Evolutionary conservation across 1,284 basidiomycete species (phyloP).

Genomic region (Ustilago lituana): DNA sequence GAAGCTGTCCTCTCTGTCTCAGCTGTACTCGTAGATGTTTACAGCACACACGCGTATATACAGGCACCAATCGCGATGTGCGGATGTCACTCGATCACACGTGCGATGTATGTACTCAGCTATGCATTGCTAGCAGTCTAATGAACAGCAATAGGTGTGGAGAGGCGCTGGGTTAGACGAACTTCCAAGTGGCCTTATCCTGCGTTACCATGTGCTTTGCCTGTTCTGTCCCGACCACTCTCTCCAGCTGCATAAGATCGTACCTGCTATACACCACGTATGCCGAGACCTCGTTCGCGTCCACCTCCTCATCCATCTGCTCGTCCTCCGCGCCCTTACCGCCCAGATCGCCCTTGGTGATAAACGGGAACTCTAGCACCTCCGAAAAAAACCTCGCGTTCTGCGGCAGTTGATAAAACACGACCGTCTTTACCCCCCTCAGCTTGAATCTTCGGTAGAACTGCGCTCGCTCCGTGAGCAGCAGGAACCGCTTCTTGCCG

Average conservation of each 20-base stretch:
- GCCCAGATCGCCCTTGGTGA: slow-evolving; percentile 64
- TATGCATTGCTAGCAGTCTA: neutral
- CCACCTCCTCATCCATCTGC: slow-evolving; percentile 70
- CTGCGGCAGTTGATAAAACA: slow-evolving; percentile 91
- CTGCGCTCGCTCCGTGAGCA: slow-evolving; percentile 95
- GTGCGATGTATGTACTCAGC: too few species aligned
- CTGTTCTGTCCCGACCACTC: slow-evolving; percentile 73
- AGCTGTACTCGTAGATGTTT: too few species aligned
- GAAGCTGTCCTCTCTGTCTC: slow-evolving; percentile 1
- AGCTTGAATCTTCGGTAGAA: slow-evolving; percentile 82
- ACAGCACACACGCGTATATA: too few species aligned
- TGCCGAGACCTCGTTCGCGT: slow-evolving; percentile 75
- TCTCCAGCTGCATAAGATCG: slow-evolving; percentile 85
- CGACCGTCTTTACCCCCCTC: slow-evolving; percentile 85
- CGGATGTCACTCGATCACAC: too few species aligned
- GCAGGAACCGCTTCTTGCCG: slow-evolving; percentile 83
- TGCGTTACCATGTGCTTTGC: slow-evolving; percentile 56
- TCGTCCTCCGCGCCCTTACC: slow-evolving; percentile 11
- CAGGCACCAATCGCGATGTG: too few species aligned
- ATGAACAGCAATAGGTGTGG: too few species aligned
- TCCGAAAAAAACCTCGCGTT: slow-evolving; percentile 92
- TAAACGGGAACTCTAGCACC: slow-evolving; percentile 84
- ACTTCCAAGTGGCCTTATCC: slow-evolving; percentile 54
- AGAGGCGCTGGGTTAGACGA: slow-evolving; percentile 35
- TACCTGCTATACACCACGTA: slow-evolving; percentile 82